Conservation (phyloP, 2,329 filamentous ascomycete species). For the Grosmannia serpens region DNA sequence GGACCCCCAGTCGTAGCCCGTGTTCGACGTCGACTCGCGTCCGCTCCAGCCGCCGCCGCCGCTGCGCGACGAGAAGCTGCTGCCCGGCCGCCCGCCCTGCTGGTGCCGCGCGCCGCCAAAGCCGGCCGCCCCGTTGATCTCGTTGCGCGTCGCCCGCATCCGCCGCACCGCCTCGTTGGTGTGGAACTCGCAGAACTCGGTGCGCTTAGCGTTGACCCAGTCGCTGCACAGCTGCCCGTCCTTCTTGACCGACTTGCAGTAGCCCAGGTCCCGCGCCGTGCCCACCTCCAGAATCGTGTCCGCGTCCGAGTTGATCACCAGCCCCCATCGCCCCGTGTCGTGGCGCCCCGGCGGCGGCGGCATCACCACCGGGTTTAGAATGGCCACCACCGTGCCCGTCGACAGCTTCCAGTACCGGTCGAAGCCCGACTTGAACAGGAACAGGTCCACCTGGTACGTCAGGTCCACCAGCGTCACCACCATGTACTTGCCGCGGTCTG, state of each 20-base stretch:
- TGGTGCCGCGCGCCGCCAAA: conserved; percentile 23
- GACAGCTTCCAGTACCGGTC: conserved; percentile 90
- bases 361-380: conserved; percentile 86
- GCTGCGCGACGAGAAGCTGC: conserved; percentile 19
- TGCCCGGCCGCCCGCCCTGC: not conserved
- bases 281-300: conserved; percentile 90
- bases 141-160: conserved; percentile 53
- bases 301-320: conserved; percentile 74
- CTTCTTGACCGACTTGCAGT: conserved; percentile 74
- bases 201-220: conserved; percentile 84
- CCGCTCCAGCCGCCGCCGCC: conserved; percentile 17
- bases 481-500: conserved; percentile 72
- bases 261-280: conserved; percentile 71
- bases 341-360: conserved; percentile 65
- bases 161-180: conserved; percentile 71
- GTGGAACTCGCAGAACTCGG: conserved; percentile 87
- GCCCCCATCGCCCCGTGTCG: conserved; percentile 73
- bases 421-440: conserved; percentile 84
- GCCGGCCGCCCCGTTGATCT: conserved; percentile 61
- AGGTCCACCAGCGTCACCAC: conserved; percentile 78
- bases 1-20: conserved; percentile 43
- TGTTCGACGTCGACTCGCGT: not conserved
- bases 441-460: conserved; percentile 82
- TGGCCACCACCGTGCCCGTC: conserved; percentile 80
- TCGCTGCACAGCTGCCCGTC: conserved; percentile 69